Evolutionary conservation across 352 stramenopile genomes (phyloP).

Genomic region (Phytopythium helicoides): DNA sequence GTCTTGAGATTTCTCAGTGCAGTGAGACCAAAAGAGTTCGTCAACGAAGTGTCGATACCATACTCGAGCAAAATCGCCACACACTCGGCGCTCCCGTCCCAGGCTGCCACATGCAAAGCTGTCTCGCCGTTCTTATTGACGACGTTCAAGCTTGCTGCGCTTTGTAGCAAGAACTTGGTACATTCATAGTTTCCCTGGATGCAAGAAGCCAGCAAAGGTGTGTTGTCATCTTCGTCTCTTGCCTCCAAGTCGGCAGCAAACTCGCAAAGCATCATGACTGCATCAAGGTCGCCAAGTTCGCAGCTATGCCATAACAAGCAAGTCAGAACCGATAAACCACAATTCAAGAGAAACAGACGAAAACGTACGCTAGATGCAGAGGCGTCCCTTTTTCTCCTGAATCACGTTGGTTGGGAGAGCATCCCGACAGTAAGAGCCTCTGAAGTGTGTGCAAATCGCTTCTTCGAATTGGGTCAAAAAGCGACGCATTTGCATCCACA

Average conservation of each 20-base stretch:
- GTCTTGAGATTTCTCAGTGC: constrained; percentile 59
- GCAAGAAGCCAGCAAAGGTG: constrained; percentile 59
- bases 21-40: constrained; percentile 49
- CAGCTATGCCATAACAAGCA: constrained; percentile 30
- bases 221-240: constrained; percentile 63
- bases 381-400: constrained; percentile 62
- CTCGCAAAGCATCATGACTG: constrained; percentile 65
- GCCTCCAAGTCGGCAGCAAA: constrained; percentile 63
- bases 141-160: constrained; percentile 45
- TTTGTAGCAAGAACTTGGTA: constrained; percentile 71
- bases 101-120: constrained; percentile 63
- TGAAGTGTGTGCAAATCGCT: constrained; percentile 41
- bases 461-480: constrained; percentile 59
- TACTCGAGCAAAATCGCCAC: constrained; percentile 71
- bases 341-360: background rate
- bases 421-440: constrained; percentile 38
- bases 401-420: constrained; percentile 57
- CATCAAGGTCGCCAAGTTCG: constrained; percentile 61
- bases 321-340: constrained; percentile 11
- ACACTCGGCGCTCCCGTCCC: constrained; percentile 58
- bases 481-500: constrained; percentile 4
- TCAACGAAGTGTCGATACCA: constrained; percentile 38
- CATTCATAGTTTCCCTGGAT: constrained; percentile 69
- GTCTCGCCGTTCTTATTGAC: constrained; percentile 49
- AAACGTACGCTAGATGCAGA: constrained; percentile 63